Evolutionary conservation across 1,284 basidiomycete species (phyloP).

Genomic region (Phenoliferia sp.): DNA sequence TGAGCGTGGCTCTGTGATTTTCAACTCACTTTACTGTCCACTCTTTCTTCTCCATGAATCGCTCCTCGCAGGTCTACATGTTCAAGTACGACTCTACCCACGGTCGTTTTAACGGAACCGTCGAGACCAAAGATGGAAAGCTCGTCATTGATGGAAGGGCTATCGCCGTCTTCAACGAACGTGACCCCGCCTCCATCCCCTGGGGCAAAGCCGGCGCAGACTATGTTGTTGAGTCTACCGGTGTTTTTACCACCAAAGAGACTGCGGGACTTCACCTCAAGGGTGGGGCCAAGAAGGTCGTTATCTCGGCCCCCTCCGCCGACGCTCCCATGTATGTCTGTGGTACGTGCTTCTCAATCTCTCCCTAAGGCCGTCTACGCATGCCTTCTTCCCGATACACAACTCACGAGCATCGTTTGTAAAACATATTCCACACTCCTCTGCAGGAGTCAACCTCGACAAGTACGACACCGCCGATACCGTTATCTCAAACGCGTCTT

Average conservation of each 20-base stretch:
- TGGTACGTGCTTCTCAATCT: no score
- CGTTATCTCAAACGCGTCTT: conserved; percentile 96
- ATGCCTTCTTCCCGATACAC: no score
- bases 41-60: no score
- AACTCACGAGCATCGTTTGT: no score
- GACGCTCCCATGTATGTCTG: conserved; percentile 92
- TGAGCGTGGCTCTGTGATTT: no score
- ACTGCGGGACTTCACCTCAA: conserved; percentile 93
- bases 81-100: conserved; percentile 99
- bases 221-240: conserved; percentile 97
- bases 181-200: conserved; percentile 78
- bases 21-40: no score
- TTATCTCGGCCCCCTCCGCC: conserved; percentile 97
- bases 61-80: conserved; percentile 90
- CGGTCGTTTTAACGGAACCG: conserved; percentile 85
- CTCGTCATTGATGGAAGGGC: conserved; percentile 77
- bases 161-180: conserved; percentile 79
- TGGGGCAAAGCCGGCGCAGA: conserved; percentile 80
- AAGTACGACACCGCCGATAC: conserved; percentile 84
- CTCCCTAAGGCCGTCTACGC: no score
- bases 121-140: conserved; percentile 75
- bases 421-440: no score
- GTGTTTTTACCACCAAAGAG: conserved; percentile 86
- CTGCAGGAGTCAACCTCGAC: conserved; percentile 82
- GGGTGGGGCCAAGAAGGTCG: conserved; percentile 99